Evolutionary conservation across 2,329 filamentous ascomycete genomes (phyloP), one percentile per base, ranked within the genome.

Genomic region (Verticillium dahliae): DNA sequence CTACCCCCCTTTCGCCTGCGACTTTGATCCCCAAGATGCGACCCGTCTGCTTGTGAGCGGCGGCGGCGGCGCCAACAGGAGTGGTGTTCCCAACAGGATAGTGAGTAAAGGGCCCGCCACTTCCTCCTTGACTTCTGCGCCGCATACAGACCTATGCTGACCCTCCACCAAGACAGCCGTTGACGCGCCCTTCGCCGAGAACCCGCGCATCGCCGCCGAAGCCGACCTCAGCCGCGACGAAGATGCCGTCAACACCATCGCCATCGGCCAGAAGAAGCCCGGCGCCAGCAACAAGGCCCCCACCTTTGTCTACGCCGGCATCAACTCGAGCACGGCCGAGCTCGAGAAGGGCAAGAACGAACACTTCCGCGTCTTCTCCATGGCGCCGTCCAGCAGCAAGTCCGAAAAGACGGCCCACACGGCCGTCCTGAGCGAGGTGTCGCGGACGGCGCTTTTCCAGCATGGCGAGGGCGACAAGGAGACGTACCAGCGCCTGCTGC

Each of bases 161-260:
- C 60, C 39, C 45, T 45, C 27, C 22, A 31, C 35, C 58, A 60
- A 91, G 88, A 88, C 86, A 35, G 79, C 92, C 14, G 81, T 96
- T 65, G 88, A 94, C 72, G 83, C 88, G n/a, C 86, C 85, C 18
- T 79, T 79, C 68, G 86, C 84, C 41, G 84, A 87, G 57, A 78
- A 91, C 58, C 45, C 45, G 18, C 82, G 86, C 65, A 79, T 89
- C 67, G 79, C 83, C 27, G 85, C 87, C 66, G 90, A 96, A 67
- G 81, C 94, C 70, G 87, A 92, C 62, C 85, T 97, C 57, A 90
- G 90, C 64, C 84, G 86, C 68, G 86, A 93, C 71, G 93, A 97
- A 77, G 94, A 98, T 75, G 96, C 90, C 61, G 91, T 96, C 62
- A 92, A 90, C 66, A 93, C 90, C 60, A 81, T 97, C 58, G 91